Base-by-base conservation (phyloP, 2,329 filamentous ascomycete genomes). In the Monilinia fructicola region DNA sequence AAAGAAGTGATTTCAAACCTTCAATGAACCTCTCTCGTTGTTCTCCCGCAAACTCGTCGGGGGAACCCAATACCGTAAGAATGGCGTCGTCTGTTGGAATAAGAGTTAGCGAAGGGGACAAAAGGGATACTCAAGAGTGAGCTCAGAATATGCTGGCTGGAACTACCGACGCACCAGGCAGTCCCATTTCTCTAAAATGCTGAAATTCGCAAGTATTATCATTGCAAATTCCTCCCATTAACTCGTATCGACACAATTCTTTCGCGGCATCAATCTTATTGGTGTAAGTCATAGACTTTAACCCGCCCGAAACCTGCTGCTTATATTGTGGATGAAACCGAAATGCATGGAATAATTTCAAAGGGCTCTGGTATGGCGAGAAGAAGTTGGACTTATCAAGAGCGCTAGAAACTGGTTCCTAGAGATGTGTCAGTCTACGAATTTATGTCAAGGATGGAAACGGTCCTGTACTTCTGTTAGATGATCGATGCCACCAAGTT, bases 261-360 rank as follows among this genome's bases (percentile, higher is more conserved):
- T 85, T 88, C 68, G 86, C 83, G 31, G 88, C 83, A 76, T 97
- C 88, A 78, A 99, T 96, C 72, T 88, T 89, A 78, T 96, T 91
- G 80, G 92, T 97, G 80, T 94, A 98, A 54, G 93, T 98, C 81
- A 96, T 83, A 70, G 95, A 98, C 76, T 90, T 89, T 75, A 93
- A 89, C 54, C 94, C 94, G 69, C 89, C 90, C 66, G 86, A 77
- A 67, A 97, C 87, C 66, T 86, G 81, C 60, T 89, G 78, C 71
- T 83, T 81, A 79, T 88, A 98, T 62, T 85, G 82, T 42, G 92
- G 91, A 76, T 98, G 93, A 76, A 94, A 97, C 72, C 94, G 92
- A 79, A 91, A 99, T 48, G 91, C 90, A 77, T 88, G 92, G 78
- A 98, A 97, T 72, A 86, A 85, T 72, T 86, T 87, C 68, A 99